phyloP scores from a whole-genome alignment of 2,329 filamentous ascomycete genomes.

The Podosphaera xanthii region DNA sequence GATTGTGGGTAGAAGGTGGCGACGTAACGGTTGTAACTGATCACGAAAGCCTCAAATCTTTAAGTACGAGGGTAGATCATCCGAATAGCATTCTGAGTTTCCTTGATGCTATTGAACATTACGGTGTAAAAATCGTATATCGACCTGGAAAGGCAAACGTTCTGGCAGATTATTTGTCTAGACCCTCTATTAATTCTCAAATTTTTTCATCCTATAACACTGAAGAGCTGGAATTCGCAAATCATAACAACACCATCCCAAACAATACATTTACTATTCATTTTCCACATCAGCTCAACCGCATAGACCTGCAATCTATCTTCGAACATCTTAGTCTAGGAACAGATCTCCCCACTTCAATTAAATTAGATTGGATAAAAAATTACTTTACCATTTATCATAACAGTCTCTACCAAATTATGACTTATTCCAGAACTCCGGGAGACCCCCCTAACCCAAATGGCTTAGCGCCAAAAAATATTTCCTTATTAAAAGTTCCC shows the following conservation, averaged over 20 bases:
- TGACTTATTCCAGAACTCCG: not conserved
- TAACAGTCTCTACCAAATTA: not conserved
- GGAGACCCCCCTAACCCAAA: not conserved
- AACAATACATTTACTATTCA: not conserved
- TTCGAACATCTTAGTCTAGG: not conserved
- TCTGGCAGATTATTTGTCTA: too few relatives aligned
- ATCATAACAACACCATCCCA: not conserved
- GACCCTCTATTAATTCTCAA: too few relatives aligned
- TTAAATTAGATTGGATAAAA: not conserved
- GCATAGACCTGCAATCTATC: not conserved
- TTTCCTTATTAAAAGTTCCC: not conserved
- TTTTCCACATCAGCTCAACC: not conserved
- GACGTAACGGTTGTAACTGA: not conserved
- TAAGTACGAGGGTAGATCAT: not conserved
- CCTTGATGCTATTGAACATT: too few relatives aligned
- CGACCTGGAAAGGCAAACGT: too few relatives aligned
- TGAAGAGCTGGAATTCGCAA: too few relatives aligned
- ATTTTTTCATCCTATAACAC: too few relatives aligned
- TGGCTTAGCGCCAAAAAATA: not conserved
- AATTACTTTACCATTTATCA: not conserved
- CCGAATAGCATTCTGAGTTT: too few relatives aligned
- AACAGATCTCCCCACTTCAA: not conserved
- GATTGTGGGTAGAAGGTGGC: too few relatives aligned
- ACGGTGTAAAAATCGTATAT: too few relatives aligned
- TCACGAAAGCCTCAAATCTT: not conserved